Percentiles rank a stretch among this genome's conserved stretches.
Conservation (phyloP, 495 filamentous ascomycete genomes). For the Platismatia glauca region DNA sequence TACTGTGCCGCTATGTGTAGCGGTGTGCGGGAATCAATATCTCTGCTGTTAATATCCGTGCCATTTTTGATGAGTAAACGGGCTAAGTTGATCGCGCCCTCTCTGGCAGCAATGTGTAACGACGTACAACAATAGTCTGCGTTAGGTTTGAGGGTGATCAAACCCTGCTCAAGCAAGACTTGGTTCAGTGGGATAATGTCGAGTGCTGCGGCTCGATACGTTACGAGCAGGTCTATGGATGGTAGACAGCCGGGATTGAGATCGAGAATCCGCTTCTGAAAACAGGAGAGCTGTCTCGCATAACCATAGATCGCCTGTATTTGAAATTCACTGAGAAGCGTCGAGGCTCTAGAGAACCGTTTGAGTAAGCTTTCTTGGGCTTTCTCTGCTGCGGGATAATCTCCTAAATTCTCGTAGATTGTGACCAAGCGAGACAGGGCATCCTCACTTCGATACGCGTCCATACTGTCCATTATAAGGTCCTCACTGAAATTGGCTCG, state of each 20-base stretch:
- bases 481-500: not conserved
- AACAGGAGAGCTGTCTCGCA: not conserved
- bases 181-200: not conserved
- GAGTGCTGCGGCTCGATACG: not conserved
- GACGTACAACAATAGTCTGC: not conserved
- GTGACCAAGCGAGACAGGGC: not conserved
- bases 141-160: not conserved
- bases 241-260: not conserved
- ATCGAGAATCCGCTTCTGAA: not conserved
- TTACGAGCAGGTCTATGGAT: not conserved
- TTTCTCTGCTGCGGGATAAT: conserved; percentile 6
- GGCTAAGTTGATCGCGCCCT: not conserved
- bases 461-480: not conserved
- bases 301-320: not conserved
- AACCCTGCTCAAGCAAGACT: not conserved
- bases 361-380: not conserved
- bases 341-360: not conserved
- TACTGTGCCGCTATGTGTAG: not conserved
- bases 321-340: not conserved
- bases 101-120: not conserved
- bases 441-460: not conserved
- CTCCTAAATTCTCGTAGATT: conserved; percentile 2
- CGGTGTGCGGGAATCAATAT: not conserved
- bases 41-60: not conserved
- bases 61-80: not conserved